Evolutionary conservation across 768 basidiomycete genomes (phyloP), one percentile per base, ranked within the genome.

Genomic region (Candolleomyces efflorescens): DNA sequence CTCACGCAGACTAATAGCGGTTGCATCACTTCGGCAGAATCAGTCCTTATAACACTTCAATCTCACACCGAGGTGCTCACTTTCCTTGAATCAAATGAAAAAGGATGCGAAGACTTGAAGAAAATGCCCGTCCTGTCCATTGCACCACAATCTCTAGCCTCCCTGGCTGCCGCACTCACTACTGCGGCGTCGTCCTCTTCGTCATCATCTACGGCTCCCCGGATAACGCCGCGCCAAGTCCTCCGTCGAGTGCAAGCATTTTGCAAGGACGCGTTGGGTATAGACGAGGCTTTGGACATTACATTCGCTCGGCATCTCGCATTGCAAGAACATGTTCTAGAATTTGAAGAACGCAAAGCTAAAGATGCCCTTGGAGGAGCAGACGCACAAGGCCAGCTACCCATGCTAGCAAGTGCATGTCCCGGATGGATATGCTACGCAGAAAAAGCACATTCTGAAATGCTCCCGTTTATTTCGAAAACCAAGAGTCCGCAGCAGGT

Each of bases 351-450:
- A 65, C 82, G 94, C 20, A 82, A 78, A 65, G 68, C 72, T 39
- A 65, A 71, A 38, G 63, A 59, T 24, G 45, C 11, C 52, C 45
- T 47, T 11, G 60, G 62, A n/a, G 61, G 64, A 23, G 63, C 66
- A 54, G 65, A 62, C 18, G 59, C 61, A 37, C 62, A 61, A n/a
- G 64, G 62, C 22, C 73, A 75, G 55, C 71, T 98, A 24, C 97
- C 97, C 0, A 94, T 99, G 86, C 76, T 99, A 23, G 88, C 94
- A 3, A 94, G 93, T 64, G 93, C 97, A 15, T 98, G 97, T 73
- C 97, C 97, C 0, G 97, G 97, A 15, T 98, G 97, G 97, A 90
- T 99, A 57, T 99, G 97, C 69, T 98, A 98, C 70, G 96, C 94
- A 17, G 97, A 99, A 73, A 99, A 99, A 77, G 87, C 96, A 1